phyloP scores from a whole-genome alignment of 257 asterid species.

The Solanum neorickii region DNA sequence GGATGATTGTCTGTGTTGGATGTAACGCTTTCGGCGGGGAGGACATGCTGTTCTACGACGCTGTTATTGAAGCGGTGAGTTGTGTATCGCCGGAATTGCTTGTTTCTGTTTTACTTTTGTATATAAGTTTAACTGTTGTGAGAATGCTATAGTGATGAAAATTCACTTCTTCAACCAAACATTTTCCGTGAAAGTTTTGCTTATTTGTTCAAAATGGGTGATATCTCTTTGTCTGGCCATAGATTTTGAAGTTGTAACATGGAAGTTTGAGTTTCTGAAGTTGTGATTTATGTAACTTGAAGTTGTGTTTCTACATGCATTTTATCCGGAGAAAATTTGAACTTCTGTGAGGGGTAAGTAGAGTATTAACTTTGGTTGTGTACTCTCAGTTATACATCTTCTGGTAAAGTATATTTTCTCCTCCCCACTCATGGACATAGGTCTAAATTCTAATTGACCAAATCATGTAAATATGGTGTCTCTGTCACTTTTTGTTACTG shows the following conservation, averaged over 20 bases:
- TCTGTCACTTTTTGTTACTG: not conserved
- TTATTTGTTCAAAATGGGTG: not conserved
- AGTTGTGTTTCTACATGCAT: not conserved
- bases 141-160: not conserved
- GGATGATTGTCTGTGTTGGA: slow-evolving; percentile 37
- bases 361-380: not conserved
- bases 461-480: not conserved
- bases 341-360: not conserved
- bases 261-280: not conserved
- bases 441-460: not conserved
- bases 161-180: not conserved
- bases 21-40: slow-evolving; percentile 7
- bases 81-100: not conserved
- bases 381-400: not conserved
- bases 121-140: not conserved
- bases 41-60: slow-evolving; percentile 45
- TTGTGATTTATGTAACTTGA: not conserved
- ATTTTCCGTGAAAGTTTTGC: not conserved
- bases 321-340: not conserved
- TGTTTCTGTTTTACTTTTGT: not conserved
- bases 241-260: not conserved
- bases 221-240: not conserved
- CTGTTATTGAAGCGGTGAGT: slow-evolving; percentile 39
- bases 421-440: not conserved
- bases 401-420: not conserved